A percentile compares a stretch with the other conserved stretches of the same genome.
phyloP scores from a whole-genome alignment of 768 basidiomycete species.

The Amanita brunnescens region DNA sequence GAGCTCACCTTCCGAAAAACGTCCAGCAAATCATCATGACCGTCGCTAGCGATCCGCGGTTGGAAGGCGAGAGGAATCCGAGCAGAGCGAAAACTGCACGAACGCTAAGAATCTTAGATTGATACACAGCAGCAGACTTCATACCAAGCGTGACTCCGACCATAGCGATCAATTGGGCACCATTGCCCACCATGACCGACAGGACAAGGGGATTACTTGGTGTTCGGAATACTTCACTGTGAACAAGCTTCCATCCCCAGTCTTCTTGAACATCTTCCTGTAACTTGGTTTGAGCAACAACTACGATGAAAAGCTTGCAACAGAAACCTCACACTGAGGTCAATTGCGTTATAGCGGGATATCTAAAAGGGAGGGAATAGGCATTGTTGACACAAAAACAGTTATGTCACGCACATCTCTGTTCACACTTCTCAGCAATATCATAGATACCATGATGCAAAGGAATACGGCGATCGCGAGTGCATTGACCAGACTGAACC shows the following conservation, averaged over 20 bases:
- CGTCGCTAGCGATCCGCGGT: conserved; percentile 88
- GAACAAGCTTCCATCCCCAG: conserved; percentile 97
- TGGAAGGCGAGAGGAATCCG: conserved; percentile 93
- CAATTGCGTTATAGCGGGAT: conserved; percentile 89
- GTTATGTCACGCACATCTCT: conserved; percentile 57
- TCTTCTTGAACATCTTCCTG: conserved; percentile 97
- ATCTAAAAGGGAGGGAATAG: conserved; percentile 42
- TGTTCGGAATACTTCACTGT: conserved; percentile 90
- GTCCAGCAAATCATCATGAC: conserved; percentile 95
- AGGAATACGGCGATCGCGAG: conserved; percentile 87
- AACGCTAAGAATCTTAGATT: neutral
- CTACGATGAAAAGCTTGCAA: neutral
- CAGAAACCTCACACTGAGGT: conserved; percentile 57
- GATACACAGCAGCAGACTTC: neutral
- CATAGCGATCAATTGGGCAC: conserved; percentile 81
- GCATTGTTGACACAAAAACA: neutral
- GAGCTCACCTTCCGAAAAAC: conserved; percentile 71
- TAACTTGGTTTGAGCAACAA: neutral
- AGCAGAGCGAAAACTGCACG: conserved; percentile 76
- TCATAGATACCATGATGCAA: conserved; percentile 88
- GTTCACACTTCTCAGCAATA: conserved; percentile 77
- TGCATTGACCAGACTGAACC: conserved; percentile 93
- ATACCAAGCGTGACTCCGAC: conserved; percentile 76
- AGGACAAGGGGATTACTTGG: conserved; percentile 72
- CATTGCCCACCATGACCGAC: conserved; percentile 86